Base-by-base conservation (phyloP, 352 stramenopile species). In the Globisporangium yorkense region DNA sequence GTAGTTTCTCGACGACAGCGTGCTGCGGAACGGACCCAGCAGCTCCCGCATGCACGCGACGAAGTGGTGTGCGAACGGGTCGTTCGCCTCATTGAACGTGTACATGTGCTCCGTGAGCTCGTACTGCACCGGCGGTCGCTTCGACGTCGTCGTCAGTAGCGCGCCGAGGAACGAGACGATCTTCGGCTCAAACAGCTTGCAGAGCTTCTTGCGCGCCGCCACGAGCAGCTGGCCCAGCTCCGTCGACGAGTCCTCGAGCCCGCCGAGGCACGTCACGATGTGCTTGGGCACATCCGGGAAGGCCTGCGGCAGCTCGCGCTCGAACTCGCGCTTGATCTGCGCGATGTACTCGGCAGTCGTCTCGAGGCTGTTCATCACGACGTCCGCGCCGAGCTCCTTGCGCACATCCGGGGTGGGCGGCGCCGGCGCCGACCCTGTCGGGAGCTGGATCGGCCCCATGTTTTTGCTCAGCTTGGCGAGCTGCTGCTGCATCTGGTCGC, bases 401-500 rank as follows among this genome's bases (percentile, higher is more conserved):
- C 68, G 72, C 10, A 74, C 50, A 46, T 88, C 80, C 4, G 59
- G 57, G 3, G 31, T 57, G 62, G 57, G 49, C 56, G 5, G 51
- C 33, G 40, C 31, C n/a, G 45, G 16, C 15, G 57, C 46, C 1
- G 59, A 16, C 5, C 15, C 45, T 6, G 45, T 24, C 24, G 67
- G 41, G 2, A 79, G 59, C 55, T 74, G 69, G 29, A 80, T 75
- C 16, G 76, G 73, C 2, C 74, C 75, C 67, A 90, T 82, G 29
- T 72, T 89, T 55, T 95, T 95, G 59, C 85, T 92, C 29, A 95
- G 70, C 56, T 92, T 92, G n/a, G 83, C 85, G 44, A 93, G 69
- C 50, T 91, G 79, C 54, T 89, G 82, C 62, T 92, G 81, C 72
- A 94, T 88, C 49, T 94, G 84, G 61, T 92, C 84, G 35, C 84